These are phyloP conservation scores for Corylus heterophylla DNA, from an alignment of 306 rosid species.

Conservation along the genomic window DNA sequence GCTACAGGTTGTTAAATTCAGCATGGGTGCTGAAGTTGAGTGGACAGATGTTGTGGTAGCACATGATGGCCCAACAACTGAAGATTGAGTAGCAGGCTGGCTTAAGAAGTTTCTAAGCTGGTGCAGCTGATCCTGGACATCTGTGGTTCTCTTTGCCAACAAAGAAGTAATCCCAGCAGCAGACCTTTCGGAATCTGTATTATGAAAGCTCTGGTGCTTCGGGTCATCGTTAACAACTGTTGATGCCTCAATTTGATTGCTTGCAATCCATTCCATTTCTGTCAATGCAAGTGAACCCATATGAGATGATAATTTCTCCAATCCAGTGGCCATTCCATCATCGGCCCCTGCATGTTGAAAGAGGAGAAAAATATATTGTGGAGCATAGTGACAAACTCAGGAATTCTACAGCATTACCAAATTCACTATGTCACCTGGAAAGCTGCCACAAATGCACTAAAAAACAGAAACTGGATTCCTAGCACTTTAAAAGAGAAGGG, in stretches of 20 bases:
- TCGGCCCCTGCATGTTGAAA: slow-evolving; percentile 80
- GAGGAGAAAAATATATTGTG: slow-evolving; percentile 45
- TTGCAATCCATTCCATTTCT: slow-evolving; percentile 82
- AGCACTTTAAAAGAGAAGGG: slow-evolving; percentile 18
- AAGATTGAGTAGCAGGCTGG: slow-evolving; percentile 78
- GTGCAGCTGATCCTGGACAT: slow-evolving; percentile 66
- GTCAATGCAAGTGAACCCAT: slow-evolving; percentile 92
- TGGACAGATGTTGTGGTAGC: slow-evolving; percentile 87
- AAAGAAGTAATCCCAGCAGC: slow-evolving; percentile 59
- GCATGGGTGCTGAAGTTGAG: slow-evolving; percentile 84
- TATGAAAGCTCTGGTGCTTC: slow-evolving; percentile 45
- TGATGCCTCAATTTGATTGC: slow-evolving; percentile 58
- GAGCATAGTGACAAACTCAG: slow-evolving; percentile 35
- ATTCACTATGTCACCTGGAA: slow-evolving; percentile 17
- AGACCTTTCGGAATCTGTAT: slow-evolving; percentile 49
- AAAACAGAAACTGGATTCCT: slow-evolving; percentile 5
- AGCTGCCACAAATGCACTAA: slow-evolving; percentile 7
- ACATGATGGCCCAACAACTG: slow-evolving; percentile 66
- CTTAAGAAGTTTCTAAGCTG: slow-evolving; percentile 67
- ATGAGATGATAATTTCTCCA: slow-evolving; percentile 83
- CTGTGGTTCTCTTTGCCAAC: slow-evolving; percentile 56
- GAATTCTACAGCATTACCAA: slow-evolving; percentile 27
- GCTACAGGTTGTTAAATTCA: slow-evolving; percentile 61
- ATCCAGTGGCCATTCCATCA: slow-evolving; percentile 76
- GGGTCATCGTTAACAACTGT: slow-evolving; percentile 47